Base-by-base conservation (phyloP, 352 stramenopile genomes). In the Phytophthora chlamydospora region DNA sequence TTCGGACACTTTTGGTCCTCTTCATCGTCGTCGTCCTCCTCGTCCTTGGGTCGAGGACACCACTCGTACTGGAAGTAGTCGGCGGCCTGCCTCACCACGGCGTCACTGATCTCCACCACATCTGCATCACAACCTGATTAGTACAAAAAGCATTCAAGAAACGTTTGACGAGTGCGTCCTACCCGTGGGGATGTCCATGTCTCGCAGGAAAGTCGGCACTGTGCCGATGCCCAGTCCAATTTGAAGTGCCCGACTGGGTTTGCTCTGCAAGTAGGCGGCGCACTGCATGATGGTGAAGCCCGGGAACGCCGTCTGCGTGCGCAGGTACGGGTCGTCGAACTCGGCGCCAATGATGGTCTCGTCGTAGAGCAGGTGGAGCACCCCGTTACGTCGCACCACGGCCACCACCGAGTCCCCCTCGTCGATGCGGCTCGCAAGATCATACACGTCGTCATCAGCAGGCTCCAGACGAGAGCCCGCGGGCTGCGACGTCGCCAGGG, bases 281-380 rank as follows among this genome's bases (percentile, higher is more conserved):
- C 76, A 86, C 62, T 93, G 82, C 84, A 91, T 93, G 71, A 93
- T 90, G 29, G 82, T 83, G 50, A 93, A 93, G 44, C 82, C 84
- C 9, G 82, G 84, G 65, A 85, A 93, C 38, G 78, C 81, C 24
- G 84, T 83, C 54, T 91, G 82, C 29, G 73, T 61, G 24, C 80
- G 75, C 38, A 90, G 34, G 14, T 78, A 68, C 31, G 76, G 68
- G 49, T 91, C 76, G 57, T 90, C 76, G 35, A 91, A 93, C 71
- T 91, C 78, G 39, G 78, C 82, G 21, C 84, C 82, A 51, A 93
- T 93, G 59, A 91, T 90, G 34, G 78, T 88, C 45, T 85, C 52
- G 61, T 91, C 84, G 57, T 90, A 89, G n/a, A 91, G 59, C 35
- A 91, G 53, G 59, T 81, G 81, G 16, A 89, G 61, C 46, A 89